Percentiles rank a stretch among this genome's conserved stretches.
These are phyloP conservation scores for Leucosporidium scottii DNA, from an alignment of 768 basidiomycete species.

Conservation along the genomic window DNA sequence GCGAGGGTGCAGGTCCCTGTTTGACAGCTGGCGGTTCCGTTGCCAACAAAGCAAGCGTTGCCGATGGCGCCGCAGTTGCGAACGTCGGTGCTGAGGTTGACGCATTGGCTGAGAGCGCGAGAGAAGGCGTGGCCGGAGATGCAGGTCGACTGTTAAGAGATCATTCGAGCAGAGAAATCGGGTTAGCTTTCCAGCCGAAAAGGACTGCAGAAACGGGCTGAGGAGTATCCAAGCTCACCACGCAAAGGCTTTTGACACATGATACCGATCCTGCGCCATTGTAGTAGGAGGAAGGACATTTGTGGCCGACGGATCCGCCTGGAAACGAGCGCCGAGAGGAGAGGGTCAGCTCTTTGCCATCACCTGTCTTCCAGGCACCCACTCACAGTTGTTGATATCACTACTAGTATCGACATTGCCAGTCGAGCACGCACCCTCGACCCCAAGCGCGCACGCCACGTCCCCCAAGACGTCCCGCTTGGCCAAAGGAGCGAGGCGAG, in stretches of 20 bases:
- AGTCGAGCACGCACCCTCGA: too few species aligned
- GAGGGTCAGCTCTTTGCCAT: too few species aligned
- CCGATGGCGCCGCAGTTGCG: constrained; percentile 10
- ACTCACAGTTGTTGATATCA: too few species aligned
- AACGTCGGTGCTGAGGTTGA: constrained; percentile 6
- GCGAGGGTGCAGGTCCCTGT: not conserved
- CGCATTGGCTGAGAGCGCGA: not conserved
- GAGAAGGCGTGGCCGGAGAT: not conserved
- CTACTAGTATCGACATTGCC: too few species aligned
- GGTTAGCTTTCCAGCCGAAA: not conserved
- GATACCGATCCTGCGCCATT: constrained; percentile 20
- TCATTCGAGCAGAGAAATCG: not conserved
- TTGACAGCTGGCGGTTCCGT: not conserved
- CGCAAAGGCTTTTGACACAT: constrained; percentile 13
- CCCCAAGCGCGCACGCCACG: too few species aligned
- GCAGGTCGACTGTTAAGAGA: not conserved
- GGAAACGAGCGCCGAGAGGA: not conserved
- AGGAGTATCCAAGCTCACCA: not conserved
- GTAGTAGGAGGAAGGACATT: constrained; percentile 21
- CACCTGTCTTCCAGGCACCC: too few species aligned
- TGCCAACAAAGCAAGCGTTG: not conserved
- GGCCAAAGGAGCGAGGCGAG: too few species aligned
- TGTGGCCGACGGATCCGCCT: constrained; percentile 3
- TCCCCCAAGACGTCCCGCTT: too few species aligned
- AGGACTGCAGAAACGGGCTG: not conserved